A percentile compares a stretch with the other conserved stretches of the same genome.
These are phyloP conservation scores for Herpotrichia juniperi DNA, from an alignment of 2,329 filamentous ascomycete species.

Conservation along the genomic window DNA sequence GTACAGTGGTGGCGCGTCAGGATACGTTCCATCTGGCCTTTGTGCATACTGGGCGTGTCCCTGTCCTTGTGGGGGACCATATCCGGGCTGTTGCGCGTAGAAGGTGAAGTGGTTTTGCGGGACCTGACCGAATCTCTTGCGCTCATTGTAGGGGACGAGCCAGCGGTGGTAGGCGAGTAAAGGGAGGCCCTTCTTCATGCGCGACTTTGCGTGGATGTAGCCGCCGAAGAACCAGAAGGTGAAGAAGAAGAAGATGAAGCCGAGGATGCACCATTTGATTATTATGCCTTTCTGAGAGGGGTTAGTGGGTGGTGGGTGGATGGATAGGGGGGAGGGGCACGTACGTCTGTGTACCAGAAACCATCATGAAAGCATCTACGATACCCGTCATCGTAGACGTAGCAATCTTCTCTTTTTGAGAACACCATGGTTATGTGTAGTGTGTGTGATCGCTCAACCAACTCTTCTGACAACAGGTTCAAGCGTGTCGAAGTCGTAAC, in stretches of 20 bases:
- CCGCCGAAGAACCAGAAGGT: constrained; percentile 69
- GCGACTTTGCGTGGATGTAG: constrained; percentile 71
- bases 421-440: constrained; percentile 28
- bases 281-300: constrained; percentile 63
- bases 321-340: constrained; percentile 1
- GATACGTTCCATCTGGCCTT: constrained; percentile 31
- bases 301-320: background rate
- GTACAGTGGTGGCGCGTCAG: constrained; percentile 43
- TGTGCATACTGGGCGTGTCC: constrained; percentile 14
- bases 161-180: constrained; percentile 73
- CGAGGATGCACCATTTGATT: constrained; percentile 75
- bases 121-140: constrained; percentile 38
- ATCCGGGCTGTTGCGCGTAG: constrained; percentile 38
- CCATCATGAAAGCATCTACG: constrained; percentile 36
- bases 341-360: constrained; percentile 42
- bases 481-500: background rate
- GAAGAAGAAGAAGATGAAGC: constrained; percentile 64
- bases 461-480: background rate
- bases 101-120: constrained; percentile 47
- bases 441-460: constrained; percentile 3
- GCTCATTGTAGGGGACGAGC: constrained; percentile 48
- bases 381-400: constrained; percentile 30
- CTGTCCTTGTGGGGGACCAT: constrained; percentile 23
- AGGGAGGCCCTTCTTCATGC: constrained; percentile 68
- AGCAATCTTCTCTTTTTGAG: constrained; percentile 35